phyloP scores from a whole-genome alignment of 2,329 filamentous ascomycete genomes.

The Pseudocercospora fijiensis region DNA sequence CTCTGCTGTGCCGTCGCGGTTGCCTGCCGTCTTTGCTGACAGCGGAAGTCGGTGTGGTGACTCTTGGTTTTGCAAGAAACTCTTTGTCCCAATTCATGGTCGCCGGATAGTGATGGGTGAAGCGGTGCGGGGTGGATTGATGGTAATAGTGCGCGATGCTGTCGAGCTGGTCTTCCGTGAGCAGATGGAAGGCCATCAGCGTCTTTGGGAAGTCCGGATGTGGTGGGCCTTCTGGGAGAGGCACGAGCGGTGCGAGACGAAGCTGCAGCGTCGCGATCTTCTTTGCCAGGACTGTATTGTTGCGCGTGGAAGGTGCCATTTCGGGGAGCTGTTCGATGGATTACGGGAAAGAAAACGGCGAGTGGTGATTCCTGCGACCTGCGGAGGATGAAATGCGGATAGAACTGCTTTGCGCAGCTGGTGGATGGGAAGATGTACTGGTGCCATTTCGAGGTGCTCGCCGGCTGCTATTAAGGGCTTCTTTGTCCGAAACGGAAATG shows the following conservation, averaged over 20 bases:
- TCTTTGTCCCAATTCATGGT: conserved; percentile 62
- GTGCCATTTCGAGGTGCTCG: neutral
- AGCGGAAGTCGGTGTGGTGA: conserved; percentile 10
- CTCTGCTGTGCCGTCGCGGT: conserved; percentile 19
- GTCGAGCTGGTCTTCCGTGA: conserved; percentile 70
- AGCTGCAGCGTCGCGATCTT: conserved; percentile 68
- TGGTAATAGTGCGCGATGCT: conserved; percentile 70
- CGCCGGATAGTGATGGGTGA: conserved; percentile 63
- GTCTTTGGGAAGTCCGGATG: conserved; percentile 66
- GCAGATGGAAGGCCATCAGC: conserved; percentile 70
- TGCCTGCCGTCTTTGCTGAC: conserved; percentile 7
- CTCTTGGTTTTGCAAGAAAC: conserved; percentile 36
- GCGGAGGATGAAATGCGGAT: conserved; percentile 17
- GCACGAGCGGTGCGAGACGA: conserved; percentile 64
- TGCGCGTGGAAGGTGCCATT: conserved; percentile 38
- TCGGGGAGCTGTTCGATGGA: neutral
- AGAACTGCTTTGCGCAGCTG: neutral
- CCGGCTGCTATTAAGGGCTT: conserved; percentile 4
- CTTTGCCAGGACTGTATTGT: conserved; percentile 48
- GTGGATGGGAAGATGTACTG: neutral
- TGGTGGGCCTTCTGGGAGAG: conserved; percentile 56
- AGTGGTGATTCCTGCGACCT: conserved; percentile 20
- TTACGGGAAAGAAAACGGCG: neutral
- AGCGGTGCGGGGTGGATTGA: conserved; percentile 60
- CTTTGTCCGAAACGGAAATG: conserved; percentile 18